Percentiles rank a stretch among this genome's conserved stretches.
Evolutionary conservation across 2,329 filamentous ascomycete genomes (phyloP).

Genomic region (Byssothecium circinans): DNA sequence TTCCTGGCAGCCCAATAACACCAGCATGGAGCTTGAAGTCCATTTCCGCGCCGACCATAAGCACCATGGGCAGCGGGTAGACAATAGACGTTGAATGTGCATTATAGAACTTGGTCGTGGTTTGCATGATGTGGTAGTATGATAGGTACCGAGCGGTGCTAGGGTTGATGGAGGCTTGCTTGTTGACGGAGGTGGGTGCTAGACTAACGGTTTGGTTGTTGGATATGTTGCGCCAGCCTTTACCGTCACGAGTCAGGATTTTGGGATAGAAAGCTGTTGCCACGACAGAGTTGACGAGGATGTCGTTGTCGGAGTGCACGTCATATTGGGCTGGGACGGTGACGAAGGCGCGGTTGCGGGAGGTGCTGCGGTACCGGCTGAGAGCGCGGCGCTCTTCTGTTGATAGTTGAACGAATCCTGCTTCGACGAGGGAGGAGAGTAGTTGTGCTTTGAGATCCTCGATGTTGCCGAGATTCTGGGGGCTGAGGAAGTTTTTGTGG

Average conservation of each 20-base stretch:
- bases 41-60: constrained; percentile 80
- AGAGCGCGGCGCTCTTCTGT: constrained; percentile 71
- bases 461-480: constrained; percentile 87
- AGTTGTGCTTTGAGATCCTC: constrained; percentile 95
- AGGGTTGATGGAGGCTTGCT: constrained; percentile 46
- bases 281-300: constrained; percentile 77
- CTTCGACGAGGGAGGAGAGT: constrained; percentile 79
- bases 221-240: constrained; percentile 85
- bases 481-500: constrained; percentile 87
- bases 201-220: constrained; percentile 91
- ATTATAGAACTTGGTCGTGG: constrained; percentile 78
- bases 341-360: constrained; percentile 75
- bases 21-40: constrained; percentile 90
- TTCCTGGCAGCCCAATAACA: constrained; percentile 83
- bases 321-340: constrained; percentile 76
- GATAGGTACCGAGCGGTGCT: constrained; percentile 74
- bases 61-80: constrained; percentile 69
- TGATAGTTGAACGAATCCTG: constrained; percentile 76
- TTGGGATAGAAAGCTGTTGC: constrained; percentile 97
- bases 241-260: constrained; percentile 78
- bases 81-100: constrained; percentile 72
- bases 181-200: constrained; percentile 88
- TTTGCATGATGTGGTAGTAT: constrained; percentile 98
- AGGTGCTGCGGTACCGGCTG: constrained; percentile 67
- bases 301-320: constrained; percentile 75